phyloP scores from a whole-genome alignment of 345 rosid species.

The Eucalyptus erythrocorys region DNA sequence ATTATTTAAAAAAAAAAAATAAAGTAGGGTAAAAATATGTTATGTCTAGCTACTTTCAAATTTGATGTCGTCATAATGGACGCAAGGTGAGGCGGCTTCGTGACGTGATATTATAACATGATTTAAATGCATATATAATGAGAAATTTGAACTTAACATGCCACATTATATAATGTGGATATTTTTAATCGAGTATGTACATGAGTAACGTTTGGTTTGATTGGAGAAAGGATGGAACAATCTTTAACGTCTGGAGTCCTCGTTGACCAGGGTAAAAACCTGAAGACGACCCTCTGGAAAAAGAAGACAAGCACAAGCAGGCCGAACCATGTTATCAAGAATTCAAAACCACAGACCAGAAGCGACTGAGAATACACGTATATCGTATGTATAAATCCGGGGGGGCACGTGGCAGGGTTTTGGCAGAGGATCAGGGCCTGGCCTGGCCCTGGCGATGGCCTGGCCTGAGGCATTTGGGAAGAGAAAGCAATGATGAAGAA shows the following conservation, averaged over 20 bases:
- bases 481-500: not conserved
- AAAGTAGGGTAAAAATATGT: not conserved
- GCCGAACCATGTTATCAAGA: not conserved
- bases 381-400: not conserved
- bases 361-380: not conserved
- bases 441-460: not conserved
- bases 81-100: not conserved
- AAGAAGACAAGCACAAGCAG: not conserved
- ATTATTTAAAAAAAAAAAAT: not conserved
- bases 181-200: not conserved
- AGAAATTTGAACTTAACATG: not conserved
- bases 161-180: no score
- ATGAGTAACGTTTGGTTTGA: not conserved
- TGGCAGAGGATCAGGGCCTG: not conserved
- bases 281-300: not conserved
- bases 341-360: not conserved
- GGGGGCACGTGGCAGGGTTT: not conserved
- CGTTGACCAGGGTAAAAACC: not conserved
- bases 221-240: not conserved
- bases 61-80: rapidly evolving
- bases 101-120: not conserved
- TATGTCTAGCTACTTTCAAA: not conserved
- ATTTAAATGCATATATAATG: not conserved
- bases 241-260: not conserved
- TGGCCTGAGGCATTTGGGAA: not conserved